Conservation (phyloP, 2,329 filamentous ascomycete species). For the Sporothrix euskadiensis region DNA sequence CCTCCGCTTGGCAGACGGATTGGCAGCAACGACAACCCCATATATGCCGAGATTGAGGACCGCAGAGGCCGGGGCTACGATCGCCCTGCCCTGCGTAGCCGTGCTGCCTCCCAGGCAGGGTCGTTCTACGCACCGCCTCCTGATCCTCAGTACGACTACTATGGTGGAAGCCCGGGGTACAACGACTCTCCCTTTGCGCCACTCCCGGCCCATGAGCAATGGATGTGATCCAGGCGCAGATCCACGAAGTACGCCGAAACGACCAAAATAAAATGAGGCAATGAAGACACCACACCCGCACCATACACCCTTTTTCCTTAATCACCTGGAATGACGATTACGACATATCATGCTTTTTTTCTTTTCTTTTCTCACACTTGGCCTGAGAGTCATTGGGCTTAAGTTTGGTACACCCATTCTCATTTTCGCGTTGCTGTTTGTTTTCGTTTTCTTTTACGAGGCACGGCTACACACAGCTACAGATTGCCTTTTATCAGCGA, state of each 20-base stretch:
- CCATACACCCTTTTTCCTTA: background rate
- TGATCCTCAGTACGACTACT: slow-evolving; percentile 32
- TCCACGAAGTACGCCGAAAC: background rate
- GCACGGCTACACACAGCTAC: background rate
- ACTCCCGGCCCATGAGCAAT: background rate
- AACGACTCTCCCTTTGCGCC: slow-evolving; percentile 23
- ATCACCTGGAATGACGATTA: slow-evolving; percentile 16
- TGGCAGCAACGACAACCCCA: slow-evolving; percentile 51
- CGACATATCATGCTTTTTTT: slow-evolving; percentile 9
- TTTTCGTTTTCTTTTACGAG: background rate
- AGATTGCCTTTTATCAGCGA: slow-evolving; percentile 10
- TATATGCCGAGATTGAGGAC: slow-evolving; percentile 54
- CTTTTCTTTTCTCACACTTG: background rate
- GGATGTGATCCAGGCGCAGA: background rate
- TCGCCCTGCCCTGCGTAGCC: slow-evolving; percentile 48
- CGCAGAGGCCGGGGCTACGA: slow-evolving; percentile 47
- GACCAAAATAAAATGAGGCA: background rate
- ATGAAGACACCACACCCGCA: background rate
- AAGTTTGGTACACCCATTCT: background rate
- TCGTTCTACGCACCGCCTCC: slow-evolving; percentile 43
- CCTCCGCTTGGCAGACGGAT: slow-evolving; percentile 33
- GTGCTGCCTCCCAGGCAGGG: slow-evolving; percentile 53
- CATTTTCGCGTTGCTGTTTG: background rate
- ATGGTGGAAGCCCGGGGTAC: slow-evolving; percentile 30
- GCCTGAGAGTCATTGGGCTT: background rate